These are phyloP conservation scores for Corynascus novoguineensis DNA, from an alignment of 495 filamentous ascomycete genomes.

Conservation along the genomic window DNA sequence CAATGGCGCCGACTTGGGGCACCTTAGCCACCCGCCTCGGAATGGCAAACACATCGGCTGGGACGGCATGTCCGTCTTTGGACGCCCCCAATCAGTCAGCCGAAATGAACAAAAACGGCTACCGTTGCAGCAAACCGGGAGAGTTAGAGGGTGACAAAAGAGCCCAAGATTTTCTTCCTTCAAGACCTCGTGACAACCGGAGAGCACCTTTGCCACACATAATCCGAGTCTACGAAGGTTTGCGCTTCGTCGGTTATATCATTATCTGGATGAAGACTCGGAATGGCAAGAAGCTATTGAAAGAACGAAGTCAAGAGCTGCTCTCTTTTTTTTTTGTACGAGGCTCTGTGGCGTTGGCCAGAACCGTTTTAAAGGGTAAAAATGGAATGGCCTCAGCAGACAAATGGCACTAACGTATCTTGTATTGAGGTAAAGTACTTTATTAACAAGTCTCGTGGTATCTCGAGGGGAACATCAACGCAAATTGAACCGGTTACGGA, in stretches of 20 bases:
- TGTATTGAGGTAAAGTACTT: too few relatives aligned
- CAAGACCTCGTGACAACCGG: too few relatives aligned
- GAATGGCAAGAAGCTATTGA: constrained; percentile 10
- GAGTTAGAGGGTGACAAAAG: not conserved
- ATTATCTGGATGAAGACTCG: not conserved
- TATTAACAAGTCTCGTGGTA: too few relatives aligned
- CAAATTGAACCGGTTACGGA: too few relatives aligned
- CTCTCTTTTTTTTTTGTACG: not conserved
- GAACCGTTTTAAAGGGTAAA: too few relatives aligned
- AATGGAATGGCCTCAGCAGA: too few relatives aligned
- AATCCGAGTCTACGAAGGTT: too few relatives aligned
- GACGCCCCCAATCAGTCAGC: not conserved
- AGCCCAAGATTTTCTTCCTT: too few relatives aligned
- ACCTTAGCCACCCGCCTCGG: not conserved
- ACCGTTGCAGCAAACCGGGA: constrained; percentile 5
- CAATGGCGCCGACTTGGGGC: not conserved
- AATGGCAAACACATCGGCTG: constrained; percentile 8
- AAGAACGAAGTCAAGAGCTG: constrained; percentile 8
- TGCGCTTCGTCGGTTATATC: not conserved
- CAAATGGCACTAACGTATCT: too few relatives aligned
- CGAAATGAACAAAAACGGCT: constrained; percentile 10
- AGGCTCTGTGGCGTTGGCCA: too few relatives aligned
- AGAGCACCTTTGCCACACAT: constrained; percentile 17
- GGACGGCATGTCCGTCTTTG: not conserved
- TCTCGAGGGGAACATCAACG: too few relatives aligned